Conservation (phyloP, 2,329 filamentous ascomycete genomes). For the Aspergillus awamori region DNA sequence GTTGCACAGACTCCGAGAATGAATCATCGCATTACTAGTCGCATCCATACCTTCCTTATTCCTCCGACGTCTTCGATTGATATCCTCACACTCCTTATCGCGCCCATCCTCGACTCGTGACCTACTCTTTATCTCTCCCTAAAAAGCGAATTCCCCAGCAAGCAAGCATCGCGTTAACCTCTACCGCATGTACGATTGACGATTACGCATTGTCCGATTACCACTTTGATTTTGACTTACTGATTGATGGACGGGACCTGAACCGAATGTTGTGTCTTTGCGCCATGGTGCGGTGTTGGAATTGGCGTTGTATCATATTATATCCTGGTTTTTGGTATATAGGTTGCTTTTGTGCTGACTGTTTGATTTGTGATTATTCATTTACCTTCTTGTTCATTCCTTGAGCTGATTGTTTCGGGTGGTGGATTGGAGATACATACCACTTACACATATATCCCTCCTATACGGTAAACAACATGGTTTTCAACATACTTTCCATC, state of each 20-base stretch:
- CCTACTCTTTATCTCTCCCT: not conserved
- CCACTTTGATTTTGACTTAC: not conserved
- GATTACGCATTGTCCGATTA: not conserved
- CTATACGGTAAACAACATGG: not conserved
- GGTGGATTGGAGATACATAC: not conserved
- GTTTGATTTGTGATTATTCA: not conserved
- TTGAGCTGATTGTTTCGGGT: not conserved
- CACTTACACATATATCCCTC: not conserved
- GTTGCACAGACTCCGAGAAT: slow-evolving; percentile 5
- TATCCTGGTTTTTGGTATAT: slow-evolving; percentile 2
- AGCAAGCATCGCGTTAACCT: not conserved
- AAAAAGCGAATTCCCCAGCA: not conserved
- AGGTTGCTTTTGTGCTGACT: not conserved
- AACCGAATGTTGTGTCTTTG: not conserved
- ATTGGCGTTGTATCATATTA: slow-evolving; percentile 1
- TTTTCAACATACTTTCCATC: not conserved
- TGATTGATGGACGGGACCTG: not conserved
- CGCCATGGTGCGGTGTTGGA: slow-evolving; percentile 1
- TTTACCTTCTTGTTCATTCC: not conserved
- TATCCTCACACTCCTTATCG: not conserved
- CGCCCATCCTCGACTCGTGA: no score
- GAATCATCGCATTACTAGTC: slow-evolving; percentile 8
- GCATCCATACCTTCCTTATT: not conserved
- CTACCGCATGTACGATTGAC: not conserved
- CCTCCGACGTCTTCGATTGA: no score